Conservation (phyloP, 345 rosid genomes). For the Citrus medica region DNA sequence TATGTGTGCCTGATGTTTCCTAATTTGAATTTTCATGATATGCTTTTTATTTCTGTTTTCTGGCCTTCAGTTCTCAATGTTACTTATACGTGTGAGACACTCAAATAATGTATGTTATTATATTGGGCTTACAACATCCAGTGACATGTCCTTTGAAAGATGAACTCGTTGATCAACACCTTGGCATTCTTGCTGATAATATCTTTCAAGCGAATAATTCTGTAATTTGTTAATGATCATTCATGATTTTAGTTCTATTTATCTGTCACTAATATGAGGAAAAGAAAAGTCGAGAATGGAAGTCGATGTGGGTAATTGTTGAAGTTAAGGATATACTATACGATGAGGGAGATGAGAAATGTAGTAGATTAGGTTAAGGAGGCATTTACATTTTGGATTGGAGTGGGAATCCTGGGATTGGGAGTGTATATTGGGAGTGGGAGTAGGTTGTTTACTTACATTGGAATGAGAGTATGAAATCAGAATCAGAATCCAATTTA, state of each 20-base stretch:
- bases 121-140: background rate
- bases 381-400: no score
- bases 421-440: no score
- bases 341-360: background rate
- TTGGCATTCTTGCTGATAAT: background rate
- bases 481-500: no score
- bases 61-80: background rate
- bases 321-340: background rate
- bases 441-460: no score
- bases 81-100: background rate
- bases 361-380: background rate
- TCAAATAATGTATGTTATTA: background rate
- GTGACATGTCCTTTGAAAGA: background rate
- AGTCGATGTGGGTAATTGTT: background rate
- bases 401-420: no score
- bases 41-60: background rate
- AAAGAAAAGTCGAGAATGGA: background rate
- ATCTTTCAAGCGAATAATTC: background rate
- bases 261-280: background rate
- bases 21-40: slow-evolving; percentile 1
- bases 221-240: background rate
- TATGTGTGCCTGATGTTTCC: background rate
- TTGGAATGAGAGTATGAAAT: no score
- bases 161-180: no score
- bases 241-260: background rate